Percentiles rank a stretch among this genome's conserved stretches.
These are phyloP conservation scores for Dictyostelium firmibasis DNA, from an alignment of 78 protist genomes.

Conservation along the genomic window DNA sequence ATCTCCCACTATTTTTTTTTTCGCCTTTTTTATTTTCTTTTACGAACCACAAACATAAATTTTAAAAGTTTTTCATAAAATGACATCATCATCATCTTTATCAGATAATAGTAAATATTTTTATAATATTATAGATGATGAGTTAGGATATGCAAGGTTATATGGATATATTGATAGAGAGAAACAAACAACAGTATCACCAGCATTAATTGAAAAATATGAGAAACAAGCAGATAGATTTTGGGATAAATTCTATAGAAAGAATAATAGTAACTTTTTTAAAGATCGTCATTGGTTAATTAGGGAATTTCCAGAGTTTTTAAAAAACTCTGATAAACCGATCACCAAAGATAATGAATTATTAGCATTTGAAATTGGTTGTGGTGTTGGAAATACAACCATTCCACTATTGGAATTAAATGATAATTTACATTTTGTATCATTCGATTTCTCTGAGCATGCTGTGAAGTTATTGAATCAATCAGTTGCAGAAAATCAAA, in stretches of 20 bases:
- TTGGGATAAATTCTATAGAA: constrained; percentile 85
- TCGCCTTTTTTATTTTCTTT: neutral
- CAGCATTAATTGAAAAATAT: constrained; percentile 60
- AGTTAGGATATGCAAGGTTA: constrained; percentile 62
- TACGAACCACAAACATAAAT: too few species aligned
- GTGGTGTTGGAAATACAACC: constrained; percentile 90
- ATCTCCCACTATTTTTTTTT: neutral
- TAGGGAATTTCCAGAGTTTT: constrained; percentile 70
- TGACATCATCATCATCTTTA: neutral
- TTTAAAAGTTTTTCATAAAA: neutral
- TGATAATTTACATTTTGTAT: constrained; percentile 36
- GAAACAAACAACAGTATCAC: constrained; percentile 8
- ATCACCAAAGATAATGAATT: neutral
- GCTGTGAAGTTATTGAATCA: constrained; percentile 69
- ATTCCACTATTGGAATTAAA: constrained; percentile 73
- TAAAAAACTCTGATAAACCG: neutral
- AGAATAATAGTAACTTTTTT: constrained; percentile 74
- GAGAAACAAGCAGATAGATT: constrained; percentile 82
- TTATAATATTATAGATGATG: constrained; percentile 68
- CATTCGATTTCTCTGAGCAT: constrained; percentile 74
- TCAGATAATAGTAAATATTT: neutral
- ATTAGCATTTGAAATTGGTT: constrained; percentile 84
- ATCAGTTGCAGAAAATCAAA: neutral
- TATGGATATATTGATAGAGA: constrained; percentile 55
- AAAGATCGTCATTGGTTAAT: constrained; percentile 86